Conservation (phyloP, 2,329 filamentous ascomycete species). For the Trichoderma gracile region DNA sequence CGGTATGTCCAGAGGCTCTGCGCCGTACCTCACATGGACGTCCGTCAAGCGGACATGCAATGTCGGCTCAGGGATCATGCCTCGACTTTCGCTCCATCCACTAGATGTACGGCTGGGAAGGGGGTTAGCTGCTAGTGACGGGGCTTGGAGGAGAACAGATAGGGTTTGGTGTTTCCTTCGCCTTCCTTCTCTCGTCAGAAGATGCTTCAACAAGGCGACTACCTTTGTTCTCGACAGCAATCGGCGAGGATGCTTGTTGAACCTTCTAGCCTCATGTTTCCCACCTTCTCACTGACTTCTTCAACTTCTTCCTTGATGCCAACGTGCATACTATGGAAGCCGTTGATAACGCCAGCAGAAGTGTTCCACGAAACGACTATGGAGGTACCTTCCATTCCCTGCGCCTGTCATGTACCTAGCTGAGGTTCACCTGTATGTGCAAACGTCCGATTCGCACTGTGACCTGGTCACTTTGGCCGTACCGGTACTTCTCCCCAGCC, state of each 20-base stretch:
- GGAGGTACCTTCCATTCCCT: not conserved
- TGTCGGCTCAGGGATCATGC: constrained; percentile 1
- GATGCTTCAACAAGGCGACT: not conserved
- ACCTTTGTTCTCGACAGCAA: not conserved
- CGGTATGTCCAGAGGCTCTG: not conserved
- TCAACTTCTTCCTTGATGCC: not conserved
- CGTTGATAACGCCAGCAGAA: not conserved
- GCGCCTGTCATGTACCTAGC: not conserved
- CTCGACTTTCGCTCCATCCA: not conserved
- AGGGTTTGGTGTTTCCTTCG: no score
- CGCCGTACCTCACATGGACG: not conserved
- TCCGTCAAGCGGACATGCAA: not conserved
- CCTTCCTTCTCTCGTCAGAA: not conserved
- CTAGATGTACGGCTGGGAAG: not conserved
- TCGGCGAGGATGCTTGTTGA: no score
- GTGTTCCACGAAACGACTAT: not conserved
- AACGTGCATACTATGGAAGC: not conserved
- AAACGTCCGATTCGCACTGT: constrained; percentile 12
- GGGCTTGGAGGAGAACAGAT: no score
- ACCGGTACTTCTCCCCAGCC: constrained; percentile 25
- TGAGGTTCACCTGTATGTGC: not conserved
- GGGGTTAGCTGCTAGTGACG: not conserved
- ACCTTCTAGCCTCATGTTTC: no score
- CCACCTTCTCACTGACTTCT: not conserved
- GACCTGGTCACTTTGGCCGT: not conserved